Conservation (phyloP, 805 yeast species). For the Yarrowia osloensis region DNA sequence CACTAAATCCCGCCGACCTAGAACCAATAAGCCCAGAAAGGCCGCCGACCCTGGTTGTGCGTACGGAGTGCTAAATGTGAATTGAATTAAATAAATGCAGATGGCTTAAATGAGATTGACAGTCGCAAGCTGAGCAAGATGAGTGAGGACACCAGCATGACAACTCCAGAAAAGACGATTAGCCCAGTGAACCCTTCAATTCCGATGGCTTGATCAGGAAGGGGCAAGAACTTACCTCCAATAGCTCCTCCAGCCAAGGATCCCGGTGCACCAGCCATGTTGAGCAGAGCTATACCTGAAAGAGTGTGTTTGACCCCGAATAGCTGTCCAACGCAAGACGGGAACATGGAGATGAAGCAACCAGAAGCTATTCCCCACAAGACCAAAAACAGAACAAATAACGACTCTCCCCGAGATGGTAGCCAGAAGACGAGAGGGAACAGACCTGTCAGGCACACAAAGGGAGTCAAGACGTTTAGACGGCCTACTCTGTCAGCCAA, state of each 20-base stretch:
- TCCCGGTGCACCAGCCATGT: constrained; percentile 41
- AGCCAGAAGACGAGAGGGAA: constrained; percentile 36
- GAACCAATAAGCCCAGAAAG: neutral
- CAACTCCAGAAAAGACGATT: constrained; percentile 43
- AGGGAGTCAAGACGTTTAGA: constrained; percentile 15
- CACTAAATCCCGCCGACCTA: neutral
- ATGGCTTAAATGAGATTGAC: constrained; percentile 32
- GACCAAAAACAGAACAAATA: constrained; percentile 39
- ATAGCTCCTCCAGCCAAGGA: constrained; percentile 45
- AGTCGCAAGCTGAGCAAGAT: constrained; percentile 33
- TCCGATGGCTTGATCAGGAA: constrained; percentile 32
- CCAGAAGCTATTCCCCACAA: constrained; percentile 46
- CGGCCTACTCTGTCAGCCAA: constrained; percentile 19
- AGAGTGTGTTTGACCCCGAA: constrained; percentile 42
- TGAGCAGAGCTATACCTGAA: constrained; percentile 42
- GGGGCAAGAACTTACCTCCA: constrained; percentile 44
- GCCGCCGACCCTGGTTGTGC: neutral
- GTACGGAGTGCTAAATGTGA: neutral
- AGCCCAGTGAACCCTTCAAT: constrained; percentile 34
- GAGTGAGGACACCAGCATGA: constrained; percentile 36
- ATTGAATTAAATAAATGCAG: constrained; percentile 33
- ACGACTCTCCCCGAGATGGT: constrained; percentile 33
- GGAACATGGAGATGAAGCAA: constrained; percentile 43
- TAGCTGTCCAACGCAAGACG: constrained; percentile 44
- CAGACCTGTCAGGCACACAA: constrained; percentile 6